A percentile compares a stretch with the other conserved stretches of the same genome.
These are phyloP conservation scores for Chrysoporthe puriensis DNA, from an alignment of 2,329 filamentous ascomycete species.

Conservation along the genomic window DNA sequence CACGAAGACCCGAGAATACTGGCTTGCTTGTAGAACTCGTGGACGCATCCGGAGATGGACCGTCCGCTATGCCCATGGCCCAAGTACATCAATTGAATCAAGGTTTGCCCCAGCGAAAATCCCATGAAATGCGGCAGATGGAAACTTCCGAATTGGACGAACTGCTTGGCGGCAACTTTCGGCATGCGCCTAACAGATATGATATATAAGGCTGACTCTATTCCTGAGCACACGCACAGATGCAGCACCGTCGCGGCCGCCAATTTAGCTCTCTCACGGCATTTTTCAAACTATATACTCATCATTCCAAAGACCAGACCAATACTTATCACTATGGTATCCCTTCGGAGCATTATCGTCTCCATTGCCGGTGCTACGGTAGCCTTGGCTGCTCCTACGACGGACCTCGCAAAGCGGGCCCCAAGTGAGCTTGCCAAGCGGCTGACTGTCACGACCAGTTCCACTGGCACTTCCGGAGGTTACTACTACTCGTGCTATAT, in stretches of 20 bases:
- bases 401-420: constrained; percentile 8
- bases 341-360: constrained; percentile 11
- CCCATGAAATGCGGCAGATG: not conserved
- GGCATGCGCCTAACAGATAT: not conserved
- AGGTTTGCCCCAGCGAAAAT: not conserved
- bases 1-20: not conserved
- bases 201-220: constrained; percentile 1
- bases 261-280: not conserved
- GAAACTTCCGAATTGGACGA: not conserved
- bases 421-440: constrained; percentile 16
- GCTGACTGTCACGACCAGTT: constrained; percentile 15
- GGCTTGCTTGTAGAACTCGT: not conserved
- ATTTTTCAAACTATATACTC: not conserved
- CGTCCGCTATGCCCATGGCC: not conserved
- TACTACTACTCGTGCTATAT: constrained; percentile 22
- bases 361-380: constrained; percentile 9
- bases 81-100: not conserved
- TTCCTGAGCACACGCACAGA: not conserved
- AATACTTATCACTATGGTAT: constrained; percentile 5
- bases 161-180: not conserved
- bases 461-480: constrained; percentile 9
- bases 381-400: constrained; percentile 15
- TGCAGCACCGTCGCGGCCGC: not conserved
- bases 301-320: not conserved
- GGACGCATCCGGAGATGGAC: not conserved